Conservation (phyloP, 2,329 filamentous ascomycete species). For the Apiospora hydei region DNA sequence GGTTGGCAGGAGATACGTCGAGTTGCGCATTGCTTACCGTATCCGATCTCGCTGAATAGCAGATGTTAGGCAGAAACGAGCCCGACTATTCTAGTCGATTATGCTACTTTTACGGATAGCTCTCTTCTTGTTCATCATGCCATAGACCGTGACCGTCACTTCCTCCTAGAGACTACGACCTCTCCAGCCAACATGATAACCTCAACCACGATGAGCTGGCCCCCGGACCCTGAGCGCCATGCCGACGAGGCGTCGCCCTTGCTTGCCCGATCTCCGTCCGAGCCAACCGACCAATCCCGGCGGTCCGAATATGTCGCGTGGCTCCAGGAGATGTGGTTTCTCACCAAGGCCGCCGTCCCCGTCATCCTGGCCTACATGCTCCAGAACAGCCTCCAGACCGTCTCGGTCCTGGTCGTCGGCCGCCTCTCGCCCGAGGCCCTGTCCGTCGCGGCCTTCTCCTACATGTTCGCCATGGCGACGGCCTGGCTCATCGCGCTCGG, state of each 20-base stretch:
- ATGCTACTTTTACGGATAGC: background rate
- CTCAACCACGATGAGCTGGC: background rate
- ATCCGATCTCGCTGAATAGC: background rate
- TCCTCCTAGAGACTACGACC: background rate
- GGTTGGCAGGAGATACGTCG: background rate
- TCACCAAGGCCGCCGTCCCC: conserved; percentile 74
- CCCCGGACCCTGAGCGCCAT: background rate
- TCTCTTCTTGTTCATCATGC: background rate
- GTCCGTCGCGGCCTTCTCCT: conserved; percentile 83
- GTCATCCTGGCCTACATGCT: conserved; percentile 86
- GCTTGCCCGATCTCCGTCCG: background rate
- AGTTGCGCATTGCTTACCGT: background rate
- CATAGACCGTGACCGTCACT: background rate
- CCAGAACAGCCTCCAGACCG: conserved; percentile 84
- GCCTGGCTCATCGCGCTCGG: conserved; percentile 88
- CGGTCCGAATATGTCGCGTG: conserved; percentile 36
- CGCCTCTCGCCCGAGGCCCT: conserved; percentile 78
- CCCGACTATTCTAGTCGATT: background rate
- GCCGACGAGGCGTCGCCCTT: conserved; percentile 13
- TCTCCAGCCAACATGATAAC: background rate
- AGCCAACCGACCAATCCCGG: background rate
- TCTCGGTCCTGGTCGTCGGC: conserved; percentile 83
- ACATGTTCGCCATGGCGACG: conserved; percentile 93
- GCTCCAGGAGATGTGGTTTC: conserved; percentile 68
- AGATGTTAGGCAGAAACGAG: background rate